Base-by-base conservation (phyloP, 352 stramenopile species). In the Phytophthora quininea region DNA sequence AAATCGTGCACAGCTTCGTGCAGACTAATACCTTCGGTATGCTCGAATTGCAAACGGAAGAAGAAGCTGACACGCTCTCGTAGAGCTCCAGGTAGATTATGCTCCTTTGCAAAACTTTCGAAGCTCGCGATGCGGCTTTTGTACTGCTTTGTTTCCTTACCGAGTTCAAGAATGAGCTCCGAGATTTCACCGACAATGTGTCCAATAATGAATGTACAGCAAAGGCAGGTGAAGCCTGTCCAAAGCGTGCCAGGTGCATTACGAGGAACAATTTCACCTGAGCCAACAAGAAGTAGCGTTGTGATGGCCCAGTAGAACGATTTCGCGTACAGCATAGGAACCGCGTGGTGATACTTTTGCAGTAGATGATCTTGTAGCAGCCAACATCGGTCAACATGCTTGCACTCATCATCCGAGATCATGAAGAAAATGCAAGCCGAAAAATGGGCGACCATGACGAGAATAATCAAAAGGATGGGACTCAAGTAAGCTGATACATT, bases 181-280 rank as follows among this genome's bases (percentile, higher is more conserved):
- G 86, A 93, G 11, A 95, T 67, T 45, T 91, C 83, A 5, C 82
- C 86, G n/a, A 93, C 71, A 46, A 92, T 90, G 58, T 92, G 78
- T 3, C 85, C 83, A 62, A 93, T 90, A 46, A 92, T 76, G 42
- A 91, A 93, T 10, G 84, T 90, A 46, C 82, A 91, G 15, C 67
- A 74, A 8, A 91, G 57, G 33, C 83, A 93, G 0, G 78, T 87
- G 2, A 82, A 14, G 0, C 69, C 72, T 3, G 84, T 84, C 84
- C 84, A 93, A 3, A 91, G 45, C 1, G 84, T 91, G 11, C 80
- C 82, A 5, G 64, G 32, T 0, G 68, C 63, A 4, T 71, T 65
- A 1, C 79, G 69, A 10, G 84, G 76, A 3, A 92, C 82, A 42
- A 89, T 79, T 59, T 92, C 84, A 3, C 77, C 61, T 4, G 83